These are phyloP conservation scores for Dovyalis caffra DNA, from an alignment of 345 rosid species.

Conservation along the genomic window DNA sequence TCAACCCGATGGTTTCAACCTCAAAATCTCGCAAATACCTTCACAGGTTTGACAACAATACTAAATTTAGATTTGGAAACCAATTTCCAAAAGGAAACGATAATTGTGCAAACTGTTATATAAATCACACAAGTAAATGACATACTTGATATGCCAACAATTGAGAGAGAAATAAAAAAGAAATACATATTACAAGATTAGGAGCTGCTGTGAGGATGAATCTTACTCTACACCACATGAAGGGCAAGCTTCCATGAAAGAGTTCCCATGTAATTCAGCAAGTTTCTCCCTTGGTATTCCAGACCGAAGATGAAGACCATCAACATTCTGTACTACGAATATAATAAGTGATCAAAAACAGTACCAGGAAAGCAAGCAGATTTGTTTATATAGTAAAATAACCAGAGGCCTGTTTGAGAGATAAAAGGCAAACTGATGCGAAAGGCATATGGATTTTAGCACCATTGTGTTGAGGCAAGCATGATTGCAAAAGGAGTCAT, in stretches of 20 bases:
- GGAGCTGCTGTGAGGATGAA: neutral
- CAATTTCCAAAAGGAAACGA: neutral
- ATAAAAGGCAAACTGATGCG: neutral
- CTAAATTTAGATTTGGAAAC: neutral
- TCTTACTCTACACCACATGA: slow-evolving; percentile 80
- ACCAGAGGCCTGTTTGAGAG: neutral
- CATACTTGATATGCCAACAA: neutral
- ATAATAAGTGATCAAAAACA: neutral
- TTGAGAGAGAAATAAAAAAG: neutral
- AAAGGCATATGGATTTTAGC: neutral
- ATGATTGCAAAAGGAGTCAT: neutral
- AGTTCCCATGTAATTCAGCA: slow-evolving; percentile 89
- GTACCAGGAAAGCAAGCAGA: neutral
- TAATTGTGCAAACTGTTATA: neutral
- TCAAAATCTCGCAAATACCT: slow-evolving; percentile 96
- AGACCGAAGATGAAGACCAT: slow-evolving; percentile 97
- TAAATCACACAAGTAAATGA: too few relatives aligned
- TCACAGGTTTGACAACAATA: slow-evolving; percentile 9
- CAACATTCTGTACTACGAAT: slow-evolving; percentile 60
- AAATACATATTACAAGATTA: neutral
- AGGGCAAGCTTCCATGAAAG: slow-evolving; percentile 89
- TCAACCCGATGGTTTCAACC: slow-evolving; percentile 91
- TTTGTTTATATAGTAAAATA: neutral
- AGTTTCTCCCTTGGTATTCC: slow-evolving; percentile 98
- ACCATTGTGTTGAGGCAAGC: neutral